Base-by-base conservation (phyloP, 139 green algal species). In the Micractinium sp. region DNA sequence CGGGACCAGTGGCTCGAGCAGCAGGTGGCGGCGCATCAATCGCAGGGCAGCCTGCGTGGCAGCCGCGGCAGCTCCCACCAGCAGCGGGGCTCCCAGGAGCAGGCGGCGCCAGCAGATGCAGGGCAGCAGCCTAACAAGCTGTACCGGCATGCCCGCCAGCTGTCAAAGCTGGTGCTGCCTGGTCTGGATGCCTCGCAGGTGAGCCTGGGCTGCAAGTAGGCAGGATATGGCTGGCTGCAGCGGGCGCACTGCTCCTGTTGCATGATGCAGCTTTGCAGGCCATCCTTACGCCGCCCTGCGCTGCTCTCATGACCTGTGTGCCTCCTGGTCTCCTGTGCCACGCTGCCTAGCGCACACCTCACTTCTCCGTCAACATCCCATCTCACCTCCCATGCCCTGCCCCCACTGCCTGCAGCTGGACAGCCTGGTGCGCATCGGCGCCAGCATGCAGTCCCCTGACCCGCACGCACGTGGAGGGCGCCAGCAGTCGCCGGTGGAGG, bases 381-480 rank as follows among this genome's bases (percentile, higher is more conserved):
- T 79, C 9, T 31, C 73, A 38, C 39, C 33, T 33, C 29, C n/a
- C 60, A 25, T 77, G 81, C 25, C 61, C 25, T 36, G 20, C 2
- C 36, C 53, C 60, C 35, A 2, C 56, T 63, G 14, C 23, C 83
- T 33, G 67, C 83, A 90, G 78, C 41, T 88, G 71, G 88, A 91
- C 81, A 90, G 83, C 56, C 69, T 91, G 56, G 89, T 91, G 56
- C 78, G 89, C 53, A 83, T 89, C 18, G 82, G 89, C 3, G 89
- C 89, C 33, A 91, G 89, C 85, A 73, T 89, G 79, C 38, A 66
- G n/a, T 91, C 89, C 19, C 89, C 89, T 4, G 81, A 82, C 66
- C 67, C 71, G 9, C 60, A 79, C 33, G 15, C 41, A 41, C 15
- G 4, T 27, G 78, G 41, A 67, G 78, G 41, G 71, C 78, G 31